phyloP scores from a whole-genome alignment of 768 basidiomycete genomes.

The Leccinum longicurvipes region DNA sequence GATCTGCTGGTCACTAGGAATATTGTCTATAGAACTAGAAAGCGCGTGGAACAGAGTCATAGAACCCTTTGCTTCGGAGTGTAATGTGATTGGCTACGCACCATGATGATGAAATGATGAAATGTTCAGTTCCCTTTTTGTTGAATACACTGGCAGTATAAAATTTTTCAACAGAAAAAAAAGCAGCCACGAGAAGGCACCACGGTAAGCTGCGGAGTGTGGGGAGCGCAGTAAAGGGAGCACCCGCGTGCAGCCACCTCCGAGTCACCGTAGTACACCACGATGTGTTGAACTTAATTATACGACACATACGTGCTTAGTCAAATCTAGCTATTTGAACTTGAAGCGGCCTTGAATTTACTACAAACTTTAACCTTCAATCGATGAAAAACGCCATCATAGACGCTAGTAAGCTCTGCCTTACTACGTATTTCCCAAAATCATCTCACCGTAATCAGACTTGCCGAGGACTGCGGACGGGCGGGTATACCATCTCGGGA shows the following conservation, averaged over 20 bases:
- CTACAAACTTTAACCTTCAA: neutral
- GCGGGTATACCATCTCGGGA: constrained; percentile 77
- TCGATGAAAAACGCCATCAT: constrained; percentile 59
- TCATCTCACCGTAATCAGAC: constrained; percentile 40
- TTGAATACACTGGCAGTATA: neutral
- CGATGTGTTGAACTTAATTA: neutral
- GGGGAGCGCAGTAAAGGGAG: neutral
- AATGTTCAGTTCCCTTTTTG: neutral
- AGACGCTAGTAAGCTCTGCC: constrained; percentile 59
- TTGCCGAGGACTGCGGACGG: constrained; percentile 72
- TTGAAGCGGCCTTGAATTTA: neutral
- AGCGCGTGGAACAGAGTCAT: neutral
- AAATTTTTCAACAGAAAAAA: neutral
- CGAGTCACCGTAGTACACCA: no score
- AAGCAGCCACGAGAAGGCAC: neutral
- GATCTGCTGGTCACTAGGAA: neutral
- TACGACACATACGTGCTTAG: no score
- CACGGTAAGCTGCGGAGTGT: neutral
- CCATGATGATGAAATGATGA: neutral
- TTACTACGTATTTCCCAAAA: neutral
- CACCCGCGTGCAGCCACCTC: neutral
- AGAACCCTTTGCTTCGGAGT: neutral
- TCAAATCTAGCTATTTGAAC: neutral
- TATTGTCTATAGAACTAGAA: neutral
- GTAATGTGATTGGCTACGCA: neutral